Conservation (phyloP, 163 green algal genomes). For the Scenedesmus sp. region DNA sequence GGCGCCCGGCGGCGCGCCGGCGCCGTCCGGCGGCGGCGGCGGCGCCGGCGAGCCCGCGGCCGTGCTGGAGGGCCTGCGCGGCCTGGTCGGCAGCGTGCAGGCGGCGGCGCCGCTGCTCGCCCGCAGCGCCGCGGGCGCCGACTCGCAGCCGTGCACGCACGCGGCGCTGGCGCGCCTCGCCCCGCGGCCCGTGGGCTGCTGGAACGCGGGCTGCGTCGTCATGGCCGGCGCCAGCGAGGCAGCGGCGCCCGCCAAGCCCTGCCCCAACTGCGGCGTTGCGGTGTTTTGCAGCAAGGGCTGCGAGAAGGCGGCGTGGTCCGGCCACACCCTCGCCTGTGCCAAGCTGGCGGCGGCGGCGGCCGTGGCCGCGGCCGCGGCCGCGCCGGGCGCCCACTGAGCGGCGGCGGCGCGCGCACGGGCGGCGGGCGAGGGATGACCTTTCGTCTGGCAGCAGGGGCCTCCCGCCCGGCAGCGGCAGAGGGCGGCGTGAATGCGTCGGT, state of each 20-base stretch:
- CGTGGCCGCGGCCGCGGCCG: background rate
- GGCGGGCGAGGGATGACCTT: too few relatives aligned
- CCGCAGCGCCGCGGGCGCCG: background rate
- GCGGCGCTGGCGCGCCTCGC: background rate
- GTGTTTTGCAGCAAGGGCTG: conserved; percentile 42
- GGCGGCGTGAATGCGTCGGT: too few relatives aligned
- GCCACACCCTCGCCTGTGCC: conserved; percentile 23
- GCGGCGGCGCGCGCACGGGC: too few relatives aligned
- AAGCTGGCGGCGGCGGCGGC: conserved; percentile 6
- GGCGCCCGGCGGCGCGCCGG: too few relatives aligned
- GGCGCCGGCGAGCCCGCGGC: background rate
- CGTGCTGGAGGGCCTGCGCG: background rate
- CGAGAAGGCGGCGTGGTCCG: conserved; percentile 34
- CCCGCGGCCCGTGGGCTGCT: conserved; percentile 31
- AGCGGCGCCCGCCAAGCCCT: conserved; percentile 14
- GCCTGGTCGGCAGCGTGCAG: background rate
- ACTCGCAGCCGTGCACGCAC: background rate
- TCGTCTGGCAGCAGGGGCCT: too few relatives aligned
- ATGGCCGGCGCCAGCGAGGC: conserved; percentile 28
- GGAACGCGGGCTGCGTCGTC: conserved; percentile 15
- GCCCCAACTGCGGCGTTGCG: conserved; percentile 38
- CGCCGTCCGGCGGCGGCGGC: too few relatives aligned
- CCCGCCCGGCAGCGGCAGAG: too few relatives aligned
- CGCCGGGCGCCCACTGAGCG: too few relatives aligned
- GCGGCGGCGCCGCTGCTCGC: conserved; percentile 12